Percentiles rank a stretch among this genome's conserved stretches.
Conservation (phyloP, 2,329 filamentous ascomycete species). For the Trichoderma asperellum region DNA sequence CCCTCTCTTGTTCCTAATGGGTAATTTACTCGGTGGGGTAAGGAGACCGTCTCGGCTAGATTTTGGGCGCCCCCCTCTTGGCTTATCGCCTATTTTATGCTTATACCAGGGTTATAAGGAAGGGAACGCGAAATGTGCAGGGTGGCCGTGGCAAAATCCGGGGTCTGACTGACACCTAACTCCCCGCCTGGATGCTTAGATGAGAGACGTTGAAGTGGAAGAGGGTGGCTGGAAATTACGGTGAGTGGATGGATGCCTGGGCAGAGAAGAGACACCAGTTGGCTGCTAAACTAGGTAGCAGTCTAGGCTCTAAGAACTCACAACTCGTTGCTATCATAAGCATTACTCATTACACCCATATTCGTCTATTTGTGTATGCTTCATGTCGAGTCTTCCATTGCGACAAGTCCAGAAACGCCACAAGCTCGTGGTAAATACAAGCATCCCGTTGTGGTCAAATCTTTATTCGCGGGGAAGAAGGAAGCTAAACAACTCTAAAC, state of each 20-base stretch:
- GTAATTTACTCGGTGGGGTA: not conserved
- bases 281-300: not conserved
- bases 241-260: not conserved
- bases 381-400: not conserved
- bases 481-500: not conserved
- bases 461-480: constrained; percentile 3
- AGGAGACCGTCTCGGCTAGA: not conserved
- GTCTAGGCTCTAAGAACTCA: not conserved
- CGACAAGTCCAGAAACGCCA: not conserved
- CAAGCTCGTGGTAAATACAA: not conserved
- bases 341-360: not conserved
- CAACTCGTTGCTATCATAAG: not conserved
- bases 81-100: constrained; percentile 18
- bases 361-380: not conserved
- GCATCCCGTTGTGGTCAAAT: not conserved
- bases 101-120: constrained; percentile 1
- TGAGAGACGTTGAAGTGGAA: not conserved
- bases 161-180: not conserved
- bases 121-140: not conserved
- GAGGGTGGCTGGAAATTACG: not conserved
- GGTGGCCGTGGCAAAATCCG: not conserved
- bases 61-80: not conserved
- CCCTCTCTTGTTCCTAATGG: not conserved
- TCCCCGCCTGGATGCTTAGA: not conserved
- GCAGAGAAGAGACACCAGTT: not conserved